A percentile compares a stretch with the other conserved stretches of the same genome.
These are phyloP conservation scores for Amphibolis antarctica DNA, from an alignment of 106 monocot species.

Conservation along the genomic window DNA sequence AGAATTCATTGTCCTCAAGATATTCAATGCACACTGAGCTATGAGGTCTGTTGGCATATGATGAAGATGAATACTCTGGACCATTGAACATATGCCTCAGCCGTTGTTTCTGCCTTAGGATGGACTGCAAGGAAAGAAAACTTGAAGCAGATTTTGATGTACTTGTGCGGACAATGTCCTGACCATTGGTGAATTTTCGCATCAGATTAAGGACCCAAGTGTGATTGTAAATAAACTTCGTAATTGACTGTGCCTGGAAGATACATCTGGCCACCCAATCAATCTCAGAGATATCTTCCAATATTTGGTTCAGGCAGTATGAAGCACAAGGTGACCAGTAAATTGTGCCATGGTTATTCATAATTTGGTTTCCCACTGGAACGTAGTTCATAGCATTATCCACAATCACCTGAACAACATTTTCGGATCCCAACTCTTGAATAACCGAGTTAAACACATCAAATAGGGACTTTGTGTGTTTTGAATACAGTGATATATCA, in stretches of 20 bases:
- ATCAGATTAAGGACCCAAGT: slow-evolving; percentile 53
- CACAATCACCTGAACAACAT: slow-evolving; percentile 81
- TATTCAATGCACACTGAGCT: slow-evolving; percentile 49
- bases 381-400: slow-evolving; percentile 56
- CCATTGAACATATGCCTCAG: slow-evolving; percentile 86
- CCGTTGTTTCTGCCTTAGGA: slow-evolving; percentile 61
- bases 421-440: slow-evolving; percentile 75
- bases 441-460: slow-evolving; percentile 88
- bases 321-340: slow-evolving; percentile 90
- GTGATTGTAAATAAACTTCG: slow-evolving; percentile 79
- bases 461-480: slow-evolving; percentile 54
- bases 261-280: slow-evolving; percentile 91
- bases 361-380: slow-evolving; percentile 54
- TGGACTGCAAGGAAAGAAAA: slow-evolving; percentile 66
- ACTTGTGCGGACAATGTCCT: slow-evolving; percentile 61
- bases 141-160: slow-evolving; percentile 43
- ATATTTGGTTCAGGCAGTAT: slow-evolving; percentile 50
- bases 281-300: slow-evolving; percentile 77
- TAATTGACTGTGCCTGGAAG: slow-evolving; percentile 61
- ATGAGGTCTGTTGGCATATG: slow-evolving; percentile 52
- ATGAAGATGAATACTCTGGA: slow-evolving; percentile 68
- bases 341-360: slow-evolving; percentile 53
- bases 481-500: slow-evolving; percentile 64
- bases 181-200: slow-evolving; percentile 61
- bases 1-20: slow-evolving; percentile 72